These are phyloP conservation scores for Canavalia ensiformis DNA, from an alignment of 306 rosid species.

Conservation along the genomic window DNA sequence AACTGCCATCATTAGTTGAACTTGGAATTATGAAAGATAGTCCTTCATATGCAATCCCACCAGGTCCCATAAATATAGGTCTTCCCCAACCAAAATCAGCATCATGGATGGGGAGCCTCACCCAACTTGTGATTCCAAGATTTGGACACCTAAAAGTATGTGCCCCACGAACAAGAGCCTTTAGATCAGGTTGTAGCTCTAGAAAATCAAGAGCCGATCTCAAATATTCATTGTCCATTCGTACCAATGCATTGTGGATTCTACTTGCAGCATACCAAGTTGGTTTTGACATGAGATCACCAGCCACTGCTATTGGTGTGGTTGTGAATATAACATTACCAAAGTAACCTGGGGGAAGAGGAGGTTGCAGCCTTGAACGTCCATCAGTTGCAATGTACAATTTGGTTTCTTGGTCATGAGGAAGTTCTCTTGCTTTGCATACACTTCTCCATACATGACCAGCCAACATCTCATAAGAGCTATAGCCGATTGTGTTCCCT, in stretches of 20 bases:
- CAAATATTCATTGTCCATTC: conserved; percentile 80
- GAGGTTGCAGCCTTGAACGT: conserved; percentile 76
- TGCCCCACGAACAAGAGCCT: conserved; percentile 80
- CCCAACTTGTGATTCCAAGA: conserved; percentile 94
- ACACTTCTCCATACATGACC: conserved; percentile 84
- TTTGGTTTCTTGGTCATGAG: conserved; percentile 76
- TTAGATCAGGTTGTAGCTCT: conserved; percentile 86
- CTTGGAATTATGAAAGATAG: conserved; percentile 75
- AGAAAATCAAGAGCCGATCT: conserved; percentile 86
- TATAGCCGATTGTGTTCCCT: conserved; percentile 69
- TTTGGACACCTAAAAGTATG: conserved; percentile 88
- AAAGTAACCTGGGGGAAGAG: conserved; percentile 84
- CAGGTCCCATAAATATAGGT: conserved; percentile 97
- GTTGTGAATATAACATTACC: conserved; percentile 90
- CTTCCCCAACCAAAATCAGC: conserved; percentile 99
- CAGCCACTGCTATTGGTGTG: conserved; percentile 74
- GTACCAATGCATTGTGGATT: conserved; percentile 68
- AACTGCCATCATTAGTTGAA: conserved; percentile 69
- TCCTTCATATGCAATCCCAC: conserved; percentile 87
- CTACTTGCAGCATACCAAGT: conserved; percentile 81
- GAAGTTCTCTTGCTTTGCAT: conserved; percentile 76
- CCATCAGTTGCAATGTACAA: conserved; percentile 90
- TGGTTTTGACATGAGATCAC: conserved; percentile 75
- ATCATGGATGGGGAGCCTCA: conserved; percentile 82
- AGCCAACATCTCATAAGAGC: conserved; percentile 84